Evolutionary conservation across 768 basidiomycete species (phyloP).

Genomic region (Fomitopsis pulvina): DNA sequence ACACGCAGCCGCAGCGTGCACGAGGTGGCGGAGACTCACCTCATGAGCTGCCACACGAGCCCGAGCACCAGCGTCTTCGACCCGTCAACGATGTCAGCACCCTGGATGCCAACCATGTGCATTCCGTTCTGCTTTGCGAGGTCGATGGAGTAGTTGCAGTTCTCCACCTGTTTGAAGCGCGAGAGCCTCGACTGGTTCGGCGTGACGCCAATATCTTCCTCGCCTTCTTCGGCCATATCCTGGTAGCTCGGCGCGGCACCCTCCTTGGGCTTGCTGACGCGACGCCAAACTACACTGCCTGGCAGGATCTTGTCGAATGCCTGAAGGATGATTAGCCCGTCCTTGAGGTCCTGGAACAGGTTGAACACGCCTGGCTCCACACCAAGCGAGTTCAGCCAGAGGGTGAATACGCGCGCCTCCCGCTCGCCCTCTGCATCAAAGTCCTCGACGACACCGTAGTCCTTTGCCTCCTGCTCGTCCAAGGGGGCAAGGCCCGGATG

Average conservation of each 20-base stretch:
- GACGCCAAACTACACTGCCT: conserved; percentile 88
- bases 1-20: background rate
- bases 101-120: conserved; percentile 96
- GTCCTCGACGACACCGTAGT: conserved; percentile 86
- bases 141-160: conserved; percentile 94
- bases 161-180: conserved; percentile 96
- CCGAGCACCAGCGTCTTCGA: conserved; percentile 88
- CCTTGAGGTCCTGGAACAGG: conserved; percentile 92
- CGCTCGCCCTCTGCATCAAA: conserved; percentile 99
- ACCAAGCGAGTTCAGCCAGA: conserved; percentile 96
- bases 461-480: conserved; percentile 90
- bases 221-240: conserved; percentile 51
- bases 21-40: conserved; percentile 36
- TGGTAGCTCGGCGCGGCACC: conserved; percentile 33
- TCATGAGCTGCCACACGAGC: conserved; percentile 97
- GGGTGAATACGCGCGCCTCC: conserved; percentile 94
- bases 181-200: conserved; percentile 83
- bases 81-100: conserved; percentile 96
- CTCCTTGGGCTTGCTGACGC: conserved; percentile 90
- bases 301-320: conserved; percentile 96
- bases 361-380: conserved; percentile 97
- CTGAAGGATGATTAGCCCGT: conserved; percentile 87
- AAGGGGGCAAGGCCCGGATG: conserved; percentile 92
- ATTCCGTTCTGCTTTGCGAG: conserved; percentile 89
- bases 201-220: conserved; percentile 77